phyloP scores from a whole-genome alignment of 192 early-diverging fungal species.

The Coemansia sp. region DNA sequence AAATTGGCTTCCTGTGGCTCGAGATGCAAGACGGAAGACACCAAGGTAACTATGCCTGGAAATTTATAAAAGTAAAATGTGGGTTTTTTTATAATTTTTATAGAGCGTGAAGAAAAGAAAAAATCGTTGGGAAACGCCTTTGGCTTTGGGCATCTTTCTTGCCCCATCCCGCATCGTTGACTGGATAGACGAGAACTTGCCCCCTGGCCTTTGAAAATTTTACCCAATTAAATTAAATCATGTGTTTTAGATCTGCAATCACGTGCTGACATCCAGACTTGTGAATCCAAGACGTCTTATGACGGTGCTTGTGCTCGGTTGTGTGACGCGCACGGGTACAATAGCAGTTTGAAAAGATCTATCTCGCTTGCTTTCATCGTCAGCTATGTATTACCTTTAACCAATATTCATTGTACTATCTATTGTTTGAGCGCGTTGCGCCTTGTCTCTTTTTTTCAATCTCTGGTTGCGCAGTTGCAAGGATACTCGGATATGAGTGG shows the following conservation, averaged over 20 bases:
- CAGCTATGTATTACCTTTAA: too few species aligned
- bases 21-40: slow-evolving; percentile 16
- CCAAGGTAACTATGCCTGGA: slow-evolving; percentile 50
- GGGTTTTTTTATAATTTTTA: slow-evolving; percentile 34
- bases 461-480: background rate
- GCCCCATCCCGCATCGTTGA: background rate
- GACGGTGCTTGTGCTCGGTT: background rate
- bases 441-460: background rate
- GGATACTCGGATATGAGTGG: background rate
- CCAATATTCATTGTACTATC: background rate
- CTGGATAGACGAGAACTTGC: background rate
- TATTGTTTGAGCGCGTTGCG: background rate
- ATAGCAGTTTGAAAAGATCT: background rate
- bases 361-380: background rate
- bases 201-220: background rate
- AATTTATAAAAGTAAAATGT: slow-evolving; percentile 26
- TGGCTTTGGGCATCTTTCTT: background rate
- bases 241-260: slow-evolving; percentile 5
- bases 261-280: slow-evolving; percentile 7
- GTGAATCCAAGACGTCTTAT: background rate
- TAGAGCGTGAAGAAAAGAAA: slow-evolving; percentile 21
- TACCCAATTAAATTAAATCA: slow-evolving; percentile 5
- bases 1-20: slow-evolving; percentile 40
- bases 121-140: background rate
- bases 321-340: background rate